Percentiles rank a stretch among this genome's conserved stretches.
Evolutionary conservation across 768 basidiomycete species (phyloP).

Genomic region (Tulasnella sp.): DNA sequence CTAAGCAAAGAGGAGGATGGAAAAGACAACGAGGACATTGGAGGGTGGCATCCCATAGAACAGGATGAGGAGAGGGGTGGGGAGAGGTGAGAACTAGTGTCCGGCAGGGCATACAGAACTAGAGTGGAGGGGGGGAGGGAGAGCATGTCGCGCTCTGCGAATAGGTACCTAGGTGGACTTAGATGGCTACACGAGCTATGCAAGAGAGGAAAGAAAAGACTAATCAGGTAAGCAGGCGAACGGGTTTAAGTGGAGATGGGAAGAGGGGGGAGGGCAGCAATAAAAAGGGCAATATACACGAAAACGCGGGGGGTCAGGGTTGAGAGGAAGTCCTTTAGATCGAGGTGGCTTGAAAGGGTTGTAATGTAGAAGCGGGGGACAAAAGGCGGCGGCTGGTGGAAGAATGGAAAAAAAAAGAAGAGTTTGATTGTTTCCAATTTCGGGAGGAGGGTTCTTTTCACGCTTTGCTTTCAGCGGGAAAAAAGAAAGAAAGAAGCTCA

Average conservation of each 20-base stretch:
- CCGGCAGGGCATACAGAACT: slow-evolving; percentile 2
- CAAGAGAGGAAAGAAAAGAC: too few relatives aligned
- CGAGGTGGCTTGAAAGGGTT: background rate
- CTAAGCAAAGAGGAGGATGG: too few relatives aligned
- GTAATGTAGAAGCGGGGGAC: background rate
- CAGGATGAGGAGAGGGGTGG: background rate
- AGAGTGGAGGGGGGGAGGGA: background rate
- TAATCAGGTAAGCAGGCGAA: too few relatives aligned
- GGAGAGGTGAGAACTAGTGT: background rate
- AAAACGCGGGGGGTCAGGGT: too few relatives aligned
- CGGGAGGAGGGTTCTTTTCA: background rate
- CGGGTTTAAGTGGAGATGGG: too few relatives aligned
- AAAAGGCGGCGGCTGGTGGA: too few relatives aligned
- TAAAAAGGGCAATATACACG: too few relatives aligned
- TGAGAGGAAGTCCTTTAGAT: background rate
- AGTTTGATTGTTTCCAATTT: background rate
- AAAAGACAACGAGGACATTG: background rate
- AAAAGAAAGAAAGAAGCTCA: background rate
- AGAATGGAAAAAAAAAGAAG: background rate
- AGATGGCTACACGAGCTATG: background rate
- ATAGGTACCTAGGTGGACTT: background rate
- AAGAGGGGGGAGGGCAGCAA: too few relatives aligned
- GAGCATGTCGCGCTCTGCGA: too few relatives aligned
- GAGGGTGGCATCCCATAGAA: background rate
- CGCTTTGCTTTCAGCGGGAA: background rate